phyloP scores from a whole-genome alignment of 345 rosid genomes.

The Gossypium ekmanianum region DNA sequence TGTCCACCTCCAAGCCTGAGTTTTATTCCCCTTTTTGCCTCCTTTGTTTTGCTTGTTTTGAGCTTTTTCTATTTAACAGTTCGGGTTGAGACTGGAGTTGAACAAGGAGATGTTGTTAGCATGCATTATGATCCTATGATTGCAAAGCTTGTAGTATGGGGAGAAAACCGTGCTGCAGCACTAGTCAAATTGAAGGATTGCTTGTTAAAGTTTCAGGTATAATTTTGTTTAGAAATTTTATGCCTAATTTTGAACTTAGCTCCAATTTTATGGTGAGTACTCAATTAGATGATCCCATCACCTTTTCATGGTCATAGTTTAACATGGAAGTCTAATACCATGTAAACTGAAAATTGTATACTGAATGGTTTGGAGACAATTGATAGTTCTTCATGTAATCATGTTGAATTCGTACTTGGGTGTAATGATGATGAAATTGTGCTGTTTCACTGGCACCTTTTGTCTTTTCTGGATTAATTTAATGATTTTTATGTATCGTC shows the following conservation, averaged over 20 bases:
- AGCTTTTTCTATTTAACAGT: slow-evolving; percentile 36
- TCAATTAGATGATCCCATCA: slow-evolving; percentile 7
- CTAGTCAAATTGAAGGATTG: slow-evolving; percentile 81
- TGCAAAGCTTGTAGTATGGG: slow-evolving; percentile 96
- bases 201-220: slow-evolving; percentile 85
- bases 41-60: slow-evolving; percentile 14
- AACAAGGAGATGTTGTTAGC: slow-evolving; percentile 88
- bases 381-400: neutral
- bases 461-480: slow-evolving; percentile 4
- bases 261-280: slow-evolving; percentile 10
- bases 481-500: neutral
- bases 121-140: slow-evolving; percentile 99
- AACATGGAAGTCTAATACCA: neutral
- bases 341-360: neutral
- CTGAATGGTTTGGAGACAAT: slow-evolving; percentile 8
- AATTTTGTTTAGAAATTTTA: neutral
- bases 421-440: slow-evolving; percentile 1
- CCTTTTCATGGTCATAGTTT: neutral
- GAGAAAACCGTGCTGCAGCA: slow-evolving; percentile 76
- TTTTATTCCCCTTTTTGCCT: neutral
- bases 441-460: neutral
- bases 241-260: slow-evolving; percentile 12
- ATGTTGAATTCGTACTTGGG: neutral
- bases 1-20: neutral
- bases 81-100: slow-evolving; percentile 92